Conservation (phyloP, 768 basidiomycete genomes). For the Mycena galopus region DNA sequence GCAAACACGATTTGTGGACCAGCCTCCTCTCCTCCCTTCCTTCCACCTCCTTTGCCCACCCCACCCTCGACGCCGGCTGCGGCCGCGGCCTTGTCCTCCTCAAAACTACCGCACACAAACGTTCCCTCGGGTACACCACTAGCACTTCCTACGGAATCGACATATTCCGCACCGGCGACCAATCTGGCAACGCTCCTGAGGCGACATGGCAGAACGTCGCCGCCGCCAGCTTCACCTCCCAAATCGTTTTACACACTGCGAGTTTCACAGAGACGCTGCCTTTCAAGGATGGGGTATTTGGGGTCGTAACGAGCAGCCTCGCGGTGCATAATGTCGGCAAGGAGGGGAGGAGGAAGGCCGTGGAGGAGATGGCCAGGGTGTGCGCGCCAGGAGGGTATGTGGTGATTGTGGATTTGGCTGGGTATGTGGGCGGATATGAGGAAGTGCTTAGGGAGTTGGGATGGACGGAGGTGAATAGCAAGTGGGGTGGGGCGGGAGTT, state of each 20-base stretch:
- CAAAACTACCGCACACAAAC: not conserved
- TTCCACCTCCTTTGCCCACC: not conserved
- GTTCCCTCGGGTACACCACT: not conserved
- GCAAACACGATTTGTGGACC: not conserved
- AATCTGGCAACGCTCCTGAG: not conserved
- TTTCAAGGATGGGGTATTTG: not conserved
- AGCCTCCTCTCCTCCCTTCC: not conserved
- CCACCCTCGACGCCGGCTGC: not conserved
- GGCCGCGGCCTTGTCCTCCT: not conserved
- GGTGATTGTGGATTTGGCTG: not conserved
- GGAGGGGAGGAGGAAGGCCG: not conserved
- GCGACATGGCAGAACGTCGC: not conserved
- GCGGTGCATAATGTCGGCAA: not conserved
- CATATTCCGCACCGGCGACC: not conserved
- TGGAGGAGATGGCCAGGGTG: not conserved
- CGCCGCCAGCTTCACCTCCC: not conserved
- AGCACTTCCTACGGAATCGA: not conserved
- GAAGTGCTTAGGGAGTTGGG: not conserved
- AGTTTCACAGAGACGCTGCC: not conserved
- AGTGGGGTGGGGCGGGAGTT: slow-evolving; percentile 3
- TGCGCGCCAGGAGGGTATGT: not conserved
- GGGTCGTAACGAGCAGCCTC: not conserved
- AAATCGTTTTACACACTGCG: not conserved
- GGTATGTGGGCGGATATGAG: not conserved
- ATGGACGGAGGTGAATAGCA: not conserved